Evolutionary conservation across 2,329 filamentous ascomycete genomes (phyloP).

Genomic region (Tricladium varicosporioides): DNA sequence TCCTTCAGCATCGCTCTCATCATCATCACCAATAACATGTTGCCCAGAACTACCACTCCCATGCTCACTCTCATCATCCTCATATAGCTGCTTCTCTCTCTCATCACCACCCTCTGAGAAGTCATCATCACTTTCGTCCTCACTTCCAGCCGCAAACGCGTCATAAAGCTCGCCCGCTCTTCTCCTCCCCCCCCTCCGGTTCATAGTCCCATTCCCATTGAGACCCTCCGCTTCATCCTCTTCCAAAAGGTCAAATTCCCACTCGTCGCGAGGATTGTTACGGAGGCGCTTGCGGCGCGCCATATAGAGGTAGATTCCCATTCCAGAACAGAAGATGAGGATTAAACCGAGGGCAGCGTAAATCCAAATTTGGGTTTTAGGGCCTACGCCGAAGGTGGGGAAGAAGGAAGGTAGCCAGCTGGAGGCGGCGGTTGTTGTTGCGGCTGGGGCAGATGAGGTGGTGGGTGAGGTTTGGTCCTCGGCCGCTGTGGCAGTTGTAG

Average conservation of each 20-base stretch:
- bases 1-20: slow-evolving; percentile 20
- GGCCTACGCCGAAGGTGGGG: slow-evolving; percentile 85
- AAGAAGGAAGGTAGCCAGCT: slow-evolving; percentile 78
- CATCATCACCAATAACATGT: slow-evolving; percentile 51
- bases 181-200: slow-evolving; percentile 46
- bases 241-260: slow-evolving; percentile 92
- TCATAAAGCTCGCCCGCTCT: slow-evolving; percentile 92
- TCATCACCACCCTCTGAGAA: slow-evolving; percentile 45
- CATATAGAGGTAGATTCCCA: slow-evolving; percentile 79
- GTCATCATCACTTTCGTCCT: slow-evolving; percentile 60
- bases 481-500: slow-evolving; percentile 22
- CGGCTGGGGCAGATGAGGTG: slow-evolving; percentile 29
- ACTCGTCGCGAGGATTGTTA: slow-evolving; percentile 75
- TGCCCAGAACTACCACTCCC: slow-evolving; percentile 33
- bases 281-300: slow-evolving; percentile 74
- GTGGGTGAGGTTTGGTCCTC: slow-evolving; percentile 18
- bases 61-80: slow-evolving; percentile 34
- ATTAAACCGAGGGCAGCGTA: slow-evolving; percentile 85
- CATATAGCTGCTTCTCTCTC: slow-evolving; percentile 34
- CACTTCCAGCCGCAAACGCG: slow-evolving; percentile 88
- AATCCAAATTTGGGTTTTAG: slow-evolving; percentile 89
- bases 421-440: slow-evolving; percentile 30
- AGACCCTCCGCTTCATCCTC: slow-evolving; percentile 69
- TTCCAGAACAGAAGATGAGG: slow-evolving; percentile 73
- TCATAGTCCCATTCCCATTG: slow-evolving; percentile 40